Evolutionary conservation across 2,329 filamentous ascomycete genomes (phyloP).

Genomic region (Bipolaris zeicola): DNA sequence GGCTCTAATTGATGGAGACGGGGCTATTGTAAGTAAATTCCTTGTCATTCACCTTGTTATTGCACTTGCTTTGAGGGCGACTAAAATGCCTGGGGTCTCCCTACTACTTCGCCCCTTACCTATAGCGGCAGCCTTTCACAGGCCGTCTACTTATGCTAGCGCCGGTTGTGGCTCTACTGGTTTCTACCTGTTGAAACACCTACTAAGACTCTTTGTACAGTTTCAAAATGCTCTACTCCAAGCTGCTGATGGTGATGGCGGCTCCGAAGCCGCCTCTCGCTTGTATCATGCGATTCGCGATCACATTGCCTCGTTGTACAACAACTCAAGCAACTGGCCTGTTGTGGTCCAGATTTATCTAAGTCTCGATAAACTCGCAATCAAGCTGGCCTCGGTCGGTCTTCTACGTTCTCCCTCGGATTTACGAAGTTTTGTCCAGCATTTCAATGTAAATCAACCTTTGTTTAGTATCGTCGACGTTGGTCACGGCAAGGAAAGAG

Average conservation of each 20-base stretch:
- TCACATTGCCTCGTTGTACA: constrained; percentile 50
- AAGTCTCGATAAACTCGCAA: constrained; percentile 54
- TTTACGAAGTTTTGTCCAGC: constrained; percentile 51
- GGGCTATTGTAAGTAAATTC: constrained; percentile 49
- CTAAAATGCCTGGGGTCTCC: not conserved
- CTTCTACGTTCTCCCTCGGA: constrained; percentile 50
- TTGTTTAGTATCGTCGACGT: constrained; percentile 57
- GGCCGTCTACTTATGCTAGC: too few relatives aligned
- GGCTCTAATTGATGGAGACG: constrained; percentile 57
- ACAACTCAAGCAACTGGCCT: constrained; percentile 50
- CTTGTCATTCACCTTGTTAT: not conserved
- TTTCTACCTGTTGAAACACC: not conserved
- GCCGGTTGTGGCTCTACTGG: too few relatives aligned
- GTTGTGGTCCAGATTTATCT: constrained; percentile 56
- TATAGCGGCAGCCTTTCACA: too few relatives aligned
- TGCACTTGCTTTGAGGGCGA: not conserved
- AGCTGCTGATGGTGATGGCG: constrained; percentile 50
- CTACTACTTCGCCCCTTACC: not conserved
- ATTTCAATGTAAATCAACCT: constrained; percentile 52
- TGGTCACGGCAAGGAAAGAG: constrained; percentile 54
- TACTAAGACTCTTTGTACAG: constrained; percentile 23
- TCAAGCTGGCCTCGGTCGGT: constrained; percentile 50
- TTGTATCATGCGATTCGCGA: constrained; percentile 51
- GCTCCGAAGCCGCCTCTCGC: constrained; percentile 54
- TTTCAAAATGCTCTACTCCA: constrained; percentile 54